Evolutionary conservation across 768 basidiomycete species (phyloP), one percentile per base, ranked within the genome.

Genomic region (Tulasnella sp.): DNA sequence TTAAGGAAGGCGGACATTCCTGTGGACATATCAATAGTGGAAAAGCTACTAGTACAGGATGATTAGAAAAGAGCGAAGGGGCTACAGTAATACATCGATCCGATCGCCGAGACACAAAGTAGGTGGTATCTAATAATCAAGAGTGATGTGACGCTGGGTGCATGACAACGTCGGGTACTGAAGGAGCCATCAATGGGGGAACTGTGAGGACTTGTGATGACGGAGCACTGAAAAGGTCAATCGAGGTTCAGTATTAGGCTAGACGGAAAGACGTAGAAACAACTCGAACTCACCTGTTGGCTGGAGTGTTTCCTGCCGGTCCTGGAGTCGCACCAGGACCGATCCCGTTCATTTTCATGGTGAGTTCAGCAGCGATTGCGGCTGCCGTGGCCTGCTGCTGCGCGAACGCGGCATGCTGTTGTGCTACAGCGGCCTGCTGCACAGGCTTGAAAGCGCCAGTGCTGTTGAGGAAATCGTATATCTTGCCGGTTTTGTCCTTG

Each of bases 391-490:
- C 75, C 34, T 75, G 62, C 9, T 68, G 62, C 9, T 68, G 62
- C n/a, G 80, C 39, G n/a, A 42, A 5, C 27, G 76, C 36, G 16
- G 80, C 68, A 3, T 74, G 56, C 56, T 58, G 56, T 7, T 58
- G 56, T 6, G 80, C 39, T 42, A 44, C 38, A 27, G 80, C 34
- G 16, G 80, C 71, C 0, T 75, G 31, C 8, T 44, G 38, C 4
- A 36, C 27, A 36, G 77, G 46, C 40, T 81, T 80, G 38, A 86
- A 80, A 79, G 86, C 84, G 18, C 96, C 95, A 7, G 92, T 90
- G 83, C 94, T 93, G 2, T 95, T 94, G 40, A 97, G 88, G 84
- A 95, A 97, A 84, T 97, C 96, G 94, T 95, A 98, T 42, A 96
- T 94, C 56, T 93, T 88, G 85, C 92, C 93, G 1, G 94, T 96